Evolutionary conservation across 1,139 yeast species (phyloP), one percentile per base, ranked within the genome.

Genomic region (Suhomyces yuchorum): DNA sequence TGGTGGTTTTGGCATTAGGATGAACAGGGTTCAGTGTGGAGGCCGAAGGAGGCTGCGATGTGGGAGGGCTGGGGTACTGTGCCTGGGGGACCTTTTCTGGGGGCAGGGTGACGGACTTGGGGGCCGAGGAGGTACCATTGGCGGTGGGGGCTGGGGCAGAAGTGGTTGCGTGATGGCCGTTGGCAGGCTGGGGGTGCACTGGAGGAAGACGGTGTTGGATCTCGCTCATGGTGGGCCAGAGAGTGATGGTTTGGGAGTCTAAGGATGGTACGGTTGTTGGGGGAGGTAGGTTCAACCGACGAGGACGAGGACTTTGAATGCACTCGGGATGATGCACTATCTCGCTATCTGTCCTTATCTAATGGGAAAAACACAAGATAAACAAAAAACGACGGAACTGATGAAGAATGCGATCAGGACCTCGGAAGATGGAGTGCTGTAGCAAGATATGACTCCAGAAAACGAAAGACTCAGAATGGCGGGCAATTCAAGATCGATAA

Each of bases 1-100:
- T 67, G 43, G 73, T 67, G 9, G 63, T 51, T 43, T 63, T 63
- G 30, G 67, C 65, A 46, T 63, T 63, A 22, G 67, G 66, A 42
- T 62, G 63, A 36, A 58, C 60, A n/a, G 63, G 61, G 42, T 47
- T 47, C 18, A 23, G 45, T 6, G 41, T 24, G 3, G 37, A 28
- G 12, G 30, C 15, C 23, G 45, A 38, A 33, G 44, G 37, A 8
- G 49, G 33, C 23, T 40, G 43, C 2, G 46, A 37, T 3, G 42
- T 12, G 19, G 46, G 46, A 18, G 44, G 47, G 20, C 35, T 38
- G 23, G 51, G 45, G 33, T 30, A 46, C 19, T 35, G 48, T 4
- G 42, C 22, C 14, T 11, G 45, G 8, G 17, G 42, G 12, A 26
- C 40, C 34, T 44, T 40, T n/a, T 43, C 47, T 7, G 44, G 42